A percentile compares a stretch with the other conserved stretches of the same genome.
Conservation (phyloP, 2,329 filamentous ascomycete species). For the Diaporthe capsici region DNA sequence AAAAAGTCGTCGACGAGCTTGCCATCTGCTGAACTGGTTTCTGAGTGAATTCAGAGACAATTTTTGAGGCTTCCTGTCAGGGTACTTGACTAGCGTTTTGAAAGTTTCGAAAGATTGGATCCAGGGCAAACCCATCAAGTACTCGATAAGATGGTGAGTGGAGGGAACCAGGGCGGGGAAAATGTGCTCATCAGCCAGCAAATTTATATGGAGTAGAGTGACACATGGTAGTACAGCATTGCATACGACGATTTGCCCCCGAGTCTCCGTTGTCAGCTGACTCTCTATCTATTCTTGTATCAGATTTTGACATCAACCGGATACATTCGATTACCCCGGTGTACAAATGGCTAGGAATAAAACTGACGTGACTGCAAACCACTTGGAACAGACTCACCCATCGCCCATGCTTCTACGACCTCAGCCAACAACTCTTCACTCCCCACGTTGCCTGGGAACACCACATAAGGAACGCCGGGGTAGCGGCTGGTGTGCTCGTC, state of each 20-base stretch:
- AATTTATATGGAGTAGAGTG: neutral
- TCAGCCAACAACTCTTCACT: constrained; percentile 61
- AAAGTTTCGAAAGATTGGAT: no score
- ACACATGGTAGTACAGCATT: neutral
- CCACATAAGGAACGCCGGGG: constrained; percentile 67
- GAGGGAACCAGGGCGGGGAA: no score
- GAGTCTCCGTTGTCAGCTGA: no score
- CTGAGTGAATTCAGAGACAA: neutral
- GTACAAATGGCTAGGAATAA: no score
- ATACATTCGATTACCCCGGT: no score
- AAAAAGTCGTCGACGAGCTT: neutral
- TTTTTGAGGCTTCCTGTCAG: no score
- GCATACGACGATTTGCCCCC: neutral
- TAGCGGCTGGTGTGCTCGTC: constrained; percentile 66
- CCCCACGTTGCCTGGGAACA: constrained; percentile 72
- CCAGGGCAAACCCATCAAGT: no score
- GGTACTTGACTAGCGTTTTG: no score
- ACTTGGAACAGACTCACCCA: neutral
- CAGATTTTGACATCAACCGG: no score
- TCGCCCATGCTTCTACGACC: constrained; percentile 57
- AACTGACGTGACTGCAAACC: no score
- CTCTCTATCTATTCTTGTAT: no score
- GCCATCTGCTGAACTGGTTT: neutral
- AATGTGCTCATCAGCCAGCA: neutral
- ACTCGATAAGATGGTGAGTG: no score